Evolutionary conservation across 2,329 filamentous ascomycete species (phyloP).

Genomic region (Colletotrichum noveboracense): DNA sequence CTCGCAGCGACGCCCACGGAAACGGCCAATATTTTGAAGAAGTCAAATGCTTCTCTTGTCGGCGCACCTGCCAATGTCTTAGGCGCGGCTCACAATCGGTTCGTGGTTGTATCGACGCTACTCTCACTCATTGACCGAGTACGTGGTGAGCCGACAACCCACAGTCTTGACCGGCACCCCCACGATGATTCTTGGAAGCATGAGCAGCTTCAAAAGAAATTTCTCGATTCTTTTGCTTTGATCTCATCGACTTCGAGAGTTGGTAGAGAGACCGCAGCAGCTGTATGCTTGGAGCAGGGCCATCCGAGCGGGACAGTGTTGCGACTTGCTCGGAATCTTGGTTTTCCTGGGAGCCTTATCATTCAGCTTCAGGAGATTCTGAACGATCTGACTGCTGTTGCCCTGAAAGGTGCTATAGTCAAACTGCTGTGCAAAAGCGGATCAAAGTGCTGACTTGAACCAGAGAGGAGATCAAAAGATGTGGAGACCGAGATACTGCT

Average conservation of each 20-base stretch:
- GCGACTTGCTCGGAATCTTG: conserved; percentile 33
- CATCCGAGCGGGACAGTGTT: conserved; percentile 26
- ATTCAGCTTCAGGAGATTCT: conserved; percentile 13
- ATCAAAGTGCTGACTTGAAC: neutral
- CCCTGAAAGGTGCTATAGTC: neutral
- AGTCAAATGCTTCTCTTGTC: too few relatives aligned
- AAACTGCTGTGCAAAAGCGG: neutral
- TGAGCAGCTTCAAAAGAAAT: conserved; percentile 30
- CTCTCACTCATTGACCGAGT: conserved; percentile 29
- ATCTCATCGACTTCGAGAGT: conserved; percentile 29
- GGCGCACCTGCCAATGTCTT: neutral
- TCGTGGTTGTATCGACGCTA: conserved; percentile 11
- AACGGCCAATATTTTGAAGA: too few relatives aligned
- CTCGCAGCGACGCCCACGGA: too few relatives aligned
- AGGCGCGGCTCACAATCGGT: neutral
- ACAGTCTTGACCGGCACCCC: conserved; percentile 3
- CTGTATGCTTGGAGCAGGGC: conserved; percentile 33
- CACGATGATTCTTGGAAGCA: conserved; percentile 20
- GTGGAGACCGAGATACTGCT: neutral
- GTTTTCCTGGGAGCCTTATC: neutral
- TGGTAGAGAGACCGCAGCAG: conserved; percentile 30
- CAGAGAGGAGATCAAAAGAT: neutral
- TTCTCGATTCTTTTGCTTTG: conserved; percentile 37
- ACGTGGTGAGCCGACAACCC: conserved; percentile 28
- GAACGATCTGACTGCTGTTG: neutral